Evolutionary conservation across 2,329 filamentous ascomycete genomes (phyloP), one percentile per base, ranked within the genome.

Genomic region (Cytospora paraplurivora): DNA sequence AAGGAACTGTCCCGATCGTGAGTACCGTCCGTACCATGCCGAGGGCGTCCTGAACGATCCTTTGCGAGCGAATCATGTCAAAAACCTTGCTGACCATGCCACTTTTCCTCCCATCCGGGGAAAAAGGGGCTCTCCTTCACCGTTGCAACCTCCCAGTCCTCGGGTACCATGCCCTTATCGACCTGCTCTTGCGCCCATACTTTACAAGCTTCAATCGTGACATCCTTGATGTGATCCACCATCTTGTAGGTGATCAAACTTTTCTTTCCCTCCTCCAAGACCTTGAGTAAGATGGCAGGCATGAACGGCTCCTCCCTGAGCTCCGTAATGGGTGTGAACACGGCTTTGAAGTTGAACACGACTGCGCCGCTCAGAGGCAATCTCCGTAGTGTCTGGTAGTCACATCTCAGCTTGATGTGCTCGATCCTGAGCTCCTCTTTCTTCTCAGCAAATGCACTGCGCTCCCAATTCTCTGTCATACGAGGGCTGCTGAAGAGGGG

Each of bases 271-370:
- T 91, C 86, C 21, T 79, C 83, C n/a, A 94, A 69, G 0, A 95
- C 78, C 75, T 89, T 90, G 2, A 86, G 74, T 1, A 92, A 59
- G 6, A 96, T 72, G 0, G 83, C 84, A 0, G 92, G 92, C 0
- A 96, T 77, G 54, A 86, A 89, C 0, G 90, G 85, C 73, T 96
- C 92, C 62, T 89, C 81, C 2, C 84, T 78, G 63, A 96, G 87
- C 67, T 89, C 86, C 0, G 81, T 73, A 0, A 96, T 73, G 0
- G 90, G 89, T 0, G 91, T 95, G 75, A 96, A 96, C 0, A 95
- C 75, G 0, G 89, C 91, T 72, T 94, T 96, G 83, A 94, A 96
- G 74, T 95, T 96, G 79, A 96, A 96, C 0, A 92, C 84, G 1
- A 96, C 79, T 0, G 84, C 88, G 0, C 85, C 91, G 0, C 89